Conservation (phyloP, 192 early-diverging fungal genomes). For the Podila epigama region DNA sequence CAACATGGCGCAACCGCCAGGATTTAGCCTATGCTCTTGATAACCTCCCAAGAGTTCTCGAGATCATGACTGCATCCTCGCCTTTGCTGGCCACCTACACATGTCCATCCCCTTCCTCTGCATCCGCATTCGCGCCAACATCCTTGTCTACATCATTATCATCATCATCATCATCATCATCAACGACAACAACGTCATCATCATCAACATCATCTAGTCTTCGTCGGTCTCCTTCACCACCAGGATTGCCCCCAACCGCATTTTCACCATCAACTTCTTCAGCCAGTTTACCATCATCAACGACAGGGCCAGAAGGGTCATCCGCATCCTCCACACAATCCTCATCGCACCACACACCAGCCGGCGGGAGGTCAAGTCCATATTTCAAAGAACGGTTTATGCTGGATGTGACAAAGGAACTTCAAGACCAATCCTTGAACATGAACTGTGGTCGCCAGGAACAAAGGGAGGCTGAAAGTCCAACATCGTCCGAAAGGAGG, state of each 20-base stretch:
- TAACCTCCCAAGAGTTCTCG: conserved; percentile 24
- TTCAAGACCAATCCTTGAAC: background rate
- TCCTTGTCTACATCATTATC: background rate
- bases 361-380: background rate
- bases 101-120: background rate
- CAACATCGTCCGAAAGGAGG: background rate
- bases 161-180: background rate
- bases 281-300: background rate
- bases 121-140: background rate
- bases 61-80: conserved; percentile 17
- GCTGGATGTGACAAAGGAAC: conserved; percentile 31
- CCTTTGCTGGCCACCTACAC: conserved; percentile 26
- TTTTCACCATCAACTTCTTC: background rate
- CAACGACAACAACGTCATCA: background rate
- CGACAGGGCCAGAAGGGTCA: background rate
- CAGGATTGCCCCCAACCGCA: background rate
- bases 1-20: conserved; percentile 47
- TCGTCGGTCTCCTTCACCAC: background rate
- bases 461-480: background rate
- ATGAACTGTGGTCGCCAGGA: background rate
- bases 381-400: conserved; percentile 31
- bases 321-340: background rate
- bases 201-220: background rate
- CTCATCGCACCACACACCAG: background rate
- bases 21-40: conserved; percentile 45